Evolutionary conservation across 2,329 filamentous ascomycete species (phyloP), one percentile per base, ranked within the genome.

Genomic region (Emmonsiellopsis sp.): DNA sequence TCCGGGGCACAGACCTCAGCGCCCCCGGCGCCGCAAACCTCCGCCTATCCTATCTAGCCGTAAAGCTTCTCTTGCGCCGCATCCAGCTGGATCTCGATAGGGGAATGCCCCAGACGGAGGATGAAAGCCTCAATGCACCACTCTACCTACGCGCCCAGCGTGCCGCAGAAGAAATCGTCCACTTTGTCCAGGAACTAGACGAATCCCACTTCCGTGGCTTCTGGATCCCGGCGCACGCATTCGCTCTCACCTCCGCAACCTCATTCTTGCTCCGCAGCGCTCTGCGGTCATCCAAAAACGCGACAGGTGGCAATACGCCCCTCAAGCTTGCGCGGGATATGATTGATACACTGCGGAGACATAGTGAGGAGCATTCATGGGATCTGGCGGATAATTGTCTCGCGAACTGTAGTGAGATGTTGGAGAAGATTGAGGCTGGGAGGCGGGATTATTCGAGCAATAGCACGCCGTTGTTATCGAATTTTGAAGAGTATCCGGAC

Each of bases 361-460:
- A 78, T 44, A 70, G 69, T 1, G 64, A 72, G 15, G 61, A 65
- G 5, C 65, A 63, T 43, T 65, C 59, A 0, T 80, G 78, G 78
- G 77, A 80, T 55, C 62, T 80, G 1, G 77, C 70, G 0, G 76
- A 79, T 47, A 68, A 76, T 4, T 79, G 77, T 55, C 62, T 80
- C 1, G 67, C 70, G 0, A 74, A 78, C 47, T 74, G 78, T 56
- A 63, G 67, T 5, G 75, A 78, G 9, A 61, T 78, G 10, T 66
- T 79, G 0, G 73, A 79, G 32, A 78, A 72, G 58, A 57, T 68
- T 20, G 55, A 58, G 44, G 41, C 34, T 30, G 45, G 32, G 4
- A 34, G 32, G 30, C 8, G 37, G 37, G 16, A 49, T 45, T 13
- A 42, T 16, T 34, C 51, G 13, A 32, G 43, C 20, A 26, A 5